These are phyloP conservation scores for Sisymbrium altissimum DNA, from an alignment of 345 rosid genomes.

Conservation along the genomic window DNA sequence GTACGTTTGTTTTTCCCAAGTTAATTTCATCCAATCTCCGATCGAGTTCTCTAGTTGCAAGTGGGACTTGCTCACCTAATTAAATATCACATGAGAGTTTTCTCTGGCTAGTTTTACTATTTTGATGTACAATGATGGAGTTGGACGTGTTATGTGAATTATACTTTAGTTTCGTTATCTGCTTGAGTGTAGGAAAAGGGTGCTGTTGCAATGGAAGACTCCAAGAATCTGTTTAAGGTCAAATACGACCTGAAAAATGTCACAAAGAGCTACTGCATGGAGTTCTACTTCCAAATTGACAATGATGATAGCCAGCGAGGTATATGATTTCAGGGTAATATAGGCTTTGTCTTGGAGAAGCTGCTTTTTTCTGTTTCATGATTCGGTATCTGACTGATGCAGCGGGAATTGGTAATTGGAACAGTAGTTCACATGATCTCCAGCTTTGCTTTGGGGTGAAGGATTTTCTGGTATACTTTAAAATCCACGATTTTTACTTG, in stretches of 20 bases:
- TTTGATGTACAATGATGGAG: background rate
- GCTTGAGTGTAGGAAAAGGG: conserved; percentile 67
- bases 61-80: background rate
- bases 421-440: conserved; percentile 66
- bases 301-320: conserved; percentile 41
- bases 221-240: conserved; percentile 55
- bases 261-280: conserved; percentile 76
- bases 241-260: conserved; percentile 68
- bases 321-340: conserved; percentile 21
- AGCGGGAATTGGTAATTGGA: conserved; percentile 66
- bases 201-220: conserved; percentile 56
- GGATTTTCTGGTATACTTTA: conserved; percentile 70
- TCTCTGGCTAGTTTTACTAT: background rate
- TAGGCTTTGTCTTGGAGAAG: conserved; percentile 6
- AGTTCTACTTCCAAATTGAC: conserved; percentile 61
- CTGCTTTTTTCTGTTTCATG: conserved; percentile 30
- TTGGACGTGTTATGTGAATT: background rate
- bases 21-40: background rate
- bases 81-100: background rate
- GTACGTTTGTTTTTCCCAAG: conserved; percentile 38
- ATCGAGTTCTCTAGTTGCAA: background rate
- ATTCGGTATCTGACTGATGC: conserved; percentile 38
- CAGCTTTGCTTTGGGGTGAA: conserved; percentile 94
- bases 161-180: conserved; percentile 13
- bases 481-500: conserved; percentile 4